Base-by-base conservation (phyloP, 2,329 filamentous ascomycete genomes). In the Endothia cerciana region DNA sequence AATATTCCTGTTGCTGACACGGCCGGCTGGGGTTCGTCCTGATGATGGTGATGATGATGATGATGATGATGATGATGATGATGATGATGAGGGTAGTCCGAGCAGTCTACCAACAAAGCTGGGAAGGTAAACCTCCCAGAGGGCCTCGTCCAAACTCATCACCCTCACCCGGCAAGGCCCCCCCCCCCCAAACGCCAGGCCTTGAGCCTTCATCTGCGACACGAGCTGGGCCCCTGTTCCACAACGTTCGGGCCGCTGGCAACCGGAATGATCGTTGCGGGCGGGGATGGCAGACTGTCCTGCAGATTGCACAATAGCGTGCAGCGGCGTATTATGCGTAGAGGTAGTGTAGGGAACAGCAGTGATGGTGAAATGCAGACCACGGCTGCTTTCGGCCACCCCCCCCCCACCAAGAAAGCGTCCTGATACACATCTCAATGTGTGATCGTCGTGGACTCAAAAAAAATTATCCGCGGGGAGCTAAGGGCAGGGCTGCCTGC, bases 381-480 rank as follows among this genome's bases (percentile, higher is more conserved):
- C 51, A 36, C 8, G 56, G n/a, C 5, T 30, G 36, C 38, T 43
- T 7, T 30, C 19, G 22, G 19, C 43, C 56, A 59, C 51, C 61
- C 49, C 38, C 41, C 22, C 38, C 25, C 47, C n/a, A n/a, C n/a
- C n/a, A 13, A 4, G 36, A 55, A 41, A 51, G 22, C 45, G 17
- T 43, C 60, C 45, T 67, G 58, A 63, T 38, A 67, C 53, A 55
- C 43, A 28, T 47, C 22, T 53, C 36, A 19, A 63, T 65, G 55
- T 63, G 63, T 57, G 63, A 65, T 65, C 63, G 65, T 60, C 65
- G 65, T 59, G 22, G 60, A 67, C 60, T 67, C 55, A 60, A 55
- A 53, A 62, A 51, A 60, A 43, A 62, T 65, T 63, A 25, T 40
- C 53, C n/a, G n/a, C 59, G 51, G 43, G 58, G 59, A 43, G 62